Evolutionary conservation across 805 yeast species (phyloP), one percentile per base, ranked within the genome.

Genomic region (Myxozyma geophila): DNA sequence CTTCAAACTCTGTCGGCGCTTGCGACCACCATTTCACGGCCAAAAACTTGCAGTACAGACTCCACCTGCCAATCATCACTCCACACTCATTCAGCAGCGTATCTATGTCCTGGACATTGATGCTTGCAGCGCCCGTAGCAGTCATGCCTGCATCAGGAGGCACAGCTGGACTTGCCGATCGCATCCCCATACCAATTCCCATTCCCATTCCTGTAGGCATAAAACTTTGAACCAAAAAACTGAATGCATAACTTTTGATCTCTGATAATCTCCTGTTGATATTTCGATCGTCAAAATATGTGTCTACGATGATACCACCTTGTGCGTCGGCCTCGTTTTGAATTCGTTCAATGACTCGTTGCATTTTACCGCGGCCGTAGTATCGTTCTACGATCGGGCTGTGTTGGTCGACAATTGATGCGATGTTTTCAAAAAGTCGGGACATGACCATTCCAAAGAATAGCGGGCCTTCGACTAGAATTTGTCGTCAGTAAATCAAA

Each of bases 321-420:
- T 95, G 99, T n/a, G 92, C 81, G 73, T 95, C 99, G 37, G 95
- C 87, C 73, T 95, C 99, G 55, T 83, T 79, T 75, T 93, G 96
- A 39, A 95, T 87, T 55, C 84, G 83, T 19, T 83, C 84, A 69
- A 92, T 81, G 9, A 93, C 92, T 40, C 81, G 81, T 2, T 82
- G 77, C 80, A 92, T 86, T 28, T 76, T 73, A 6, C 73, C 74
- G 1, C 78, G 77, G 19, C 93, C 96, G 72, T 95, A 95, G 72
- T 87, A 88, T 54, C 81, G 81, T 48, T 82, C 83, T 35, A 95
- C 91, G 46, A 95, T 82, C 10, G 87, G 87, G 0, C 95, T 85
- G 74, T 95, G 98, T 72, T 92, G 97, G 51, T 87, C 86, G 23
- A 95, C 82, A 76, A 95, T 91, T 54, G 85, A 83, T 0, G 97